Percentiles rank a stretch among this genome's conserved stretches.
phyloP scores from a whole-genome alignment of 805 yeast species.

The Gaillardinia entomophila region DNA sequence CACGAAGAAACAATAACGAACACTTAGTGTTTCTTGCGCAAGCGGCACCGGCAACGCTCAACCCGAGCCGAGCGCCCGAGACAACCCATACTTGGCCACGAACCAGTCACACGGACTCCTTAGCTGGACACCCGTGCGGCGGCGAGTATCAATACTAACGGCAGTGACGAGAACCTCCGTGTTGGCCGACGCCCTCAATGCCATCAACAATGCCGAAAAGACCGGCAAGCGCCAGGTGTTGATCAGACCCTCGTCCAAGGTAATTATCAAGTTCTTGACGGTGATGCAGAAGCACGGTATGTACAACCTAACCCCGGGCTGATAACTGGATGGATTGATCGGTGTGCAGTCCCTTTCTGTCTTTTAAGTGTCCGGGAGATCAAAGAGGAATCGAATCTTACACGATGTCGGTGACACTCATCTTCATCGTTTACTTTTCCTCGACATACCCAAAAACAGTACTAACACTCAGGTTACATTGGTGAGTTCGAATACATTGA shows the following conservation, averaged over 20 bases:
- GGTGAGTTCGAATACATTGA: conserved; percentile 98
- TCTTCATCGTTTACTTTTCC: conserved; percentile 58
- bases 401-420: conserved; percentile 43
- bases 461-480: conserved; percentile 51
- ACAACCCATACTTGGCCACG: too few species aligned
- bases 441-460: conserved; percentile 36
- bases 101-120: too few species aligned
- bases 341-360: conserved; percentile 87
- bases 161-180: conserved; percentile 95
- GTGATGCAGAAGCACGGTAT: conserved; percentile 95
- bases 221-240: conserved; percentile 98
- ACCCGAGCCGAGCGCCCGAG: too few species aligned
- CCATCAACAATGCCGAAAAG: conserved; percentile 98
- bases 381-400: conserved; percentile 59
- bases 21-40: conserved; percentile 4
- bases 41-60: too few species aligned
- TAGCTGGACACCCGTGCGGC: too few species aligned
- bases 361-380: conserved; percentile 96
- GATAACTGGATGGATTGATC: conserved; percentile 98
- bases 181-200: conserved; percentile 96
- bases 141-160: too few species aligned
- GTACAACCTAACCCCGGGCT: conserved; percentile 58
- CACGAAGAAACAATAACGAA: neutral
- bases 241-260: conserved; percentile 98
- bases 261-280: conserved; percentile 91